phyloP scores from a whole-genome alignment of 129 eudicot species.

The Erigeron canadensis region DNA sequence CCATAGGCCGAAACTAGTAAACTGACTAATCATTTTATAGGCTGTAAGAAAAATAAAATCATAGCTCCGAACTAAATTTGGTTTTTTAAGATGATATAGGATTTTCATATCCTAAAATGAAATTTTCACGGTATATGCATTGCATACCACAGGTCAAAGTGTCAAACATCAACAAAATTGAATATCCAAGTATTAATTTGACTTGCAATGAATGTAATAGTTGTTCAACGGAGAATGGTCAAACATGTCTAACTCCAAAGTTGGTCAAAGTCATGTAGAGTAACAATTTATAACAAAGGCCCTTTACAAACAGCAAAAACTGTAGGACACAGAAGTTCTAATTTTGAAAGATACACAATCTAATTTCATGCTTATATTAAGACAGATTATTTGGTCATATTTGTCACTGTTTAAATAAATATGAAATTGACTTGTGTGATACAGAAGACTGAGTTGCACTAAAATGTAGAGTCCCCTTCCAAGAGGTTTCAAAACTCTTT shows the following conservation, averaged over 20 bases:
- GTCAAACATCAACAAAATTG: constrained; percentile 2
- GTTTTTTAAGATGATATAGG: too few relatives aligned
- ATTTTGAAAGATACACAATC: not conserved
- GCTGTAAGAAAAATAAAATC: too few relatives aligned
- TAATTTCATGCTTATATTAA: not conserved
- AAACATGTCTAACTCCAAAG: not conserved
- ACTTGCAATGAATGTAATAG: not conserved
- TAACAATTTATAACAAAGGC: not conserved
- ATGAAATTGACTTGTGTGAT: constrained; percentile 1
- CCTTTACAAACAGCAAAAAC: not conserved
- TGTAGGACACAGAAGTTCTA: not conserved
- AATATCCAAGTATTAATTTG: not conserved
- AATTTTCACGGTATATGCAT: not conserved
- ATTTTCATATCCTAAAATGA: too few relatives aligned
- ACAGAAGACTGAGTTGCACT: not conserved
- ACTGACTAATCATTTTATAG: too few relatives aligned
- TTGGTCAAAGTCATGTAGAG: constrained; percentile 4
- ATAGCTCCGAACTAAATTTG: too few relatives aligned
- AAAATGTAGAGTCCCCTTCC: not conserved
- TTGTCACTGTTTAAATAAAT: too few relatives aligned
- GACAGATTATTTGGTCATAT: not conserved
- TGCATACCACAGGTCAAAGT: not conserved
- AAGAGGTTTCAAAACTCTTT: not conserved
- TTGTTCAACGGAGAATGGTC: not conserved
- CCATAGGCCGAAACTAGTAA: too few relatives aligned